Evolutionary conservation across 495 filamentous ascomycete species (phyloP), one percentile per base, ranked within the genome.

Genomic region (Podospora fimiseda): DNA sequence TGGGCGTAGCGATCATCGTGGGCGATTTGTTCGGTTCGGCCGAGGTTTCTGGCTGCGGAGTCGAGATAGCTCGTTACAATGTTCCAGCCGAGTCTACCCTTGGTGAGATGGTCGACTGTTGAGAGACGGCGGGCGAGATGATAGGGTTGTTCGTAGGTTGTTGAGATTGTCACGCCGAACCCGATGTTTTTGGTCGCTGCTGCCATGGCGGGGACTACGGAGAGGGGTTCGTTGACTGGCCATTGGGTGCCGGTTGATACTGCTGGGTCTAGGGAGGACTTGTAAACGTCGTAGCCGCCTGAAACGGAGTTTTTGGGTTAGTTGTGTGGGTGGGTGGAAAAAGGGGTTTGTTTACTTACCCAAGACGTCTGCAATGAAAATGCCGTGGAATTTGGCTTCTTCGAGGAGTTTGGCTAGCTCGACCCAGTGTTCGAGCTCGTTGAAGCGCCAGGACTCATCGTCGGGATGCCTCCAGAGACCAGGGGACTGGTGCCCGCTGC

Each of bases 101-200:
- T 82, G 2, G 79, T 80, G 11, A 88, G 71, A 64, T 87, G 84
- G 53, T 88, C 85, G 2, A 86, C 66, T 0, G 84, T 88, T 0
- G 80, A 80, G 20, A 88, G 61, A 18, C 84, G 70, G 15, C 83
- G 69, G 0, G 84, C 84, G 14, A 88, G 72, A 58, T 85, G 82
- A 62, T 84, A 88, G 0, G 85, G 84, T 56, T 81, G 79, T 61
- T 87, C 85, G 55, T 86, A 87, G 15, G 82, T 86, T 5, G 77
- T 86, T 36, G 75, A 74, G 16, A 78, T 74, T 15, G 86, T 89
- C 40, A 89, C 74, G 49, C 83, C 80, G 51, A 88, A 72, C 8
- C 83, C 85, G 3, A 88, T 68, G 36, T 71, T 80, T 59, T 85
- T 65, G 14, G 83, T 88, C 3, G 62, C 70, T 13, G 71, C 70